Evolutionary conservation across 257 asterid species (phyloP).

Genomic region (Nicotiana noctiflora): DNA sequence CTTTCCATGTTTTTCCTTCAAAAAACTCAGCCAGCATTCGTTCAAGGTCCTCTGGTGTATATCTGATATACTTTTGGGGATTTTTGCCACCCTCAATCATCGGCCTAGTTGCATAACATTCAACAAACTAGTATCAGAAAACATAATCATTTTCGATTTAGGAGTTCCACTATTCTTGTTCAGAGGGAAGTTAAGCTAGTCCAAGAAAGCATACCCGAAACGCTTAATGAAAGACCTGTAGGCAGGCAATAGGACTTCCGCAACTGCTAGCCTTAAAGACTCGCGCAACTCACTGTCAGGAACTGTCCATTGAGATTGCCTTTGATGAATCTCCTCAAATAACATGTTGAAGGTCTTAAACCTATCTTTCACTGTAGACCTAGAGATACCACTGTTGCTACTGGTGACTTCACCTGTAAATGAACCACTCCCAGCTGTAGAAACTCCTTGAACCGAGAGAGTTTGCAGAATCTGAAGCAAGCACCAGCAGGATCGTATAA

Average conservation of each 20-base stretch:
- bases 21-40: conserved; percentile 94
- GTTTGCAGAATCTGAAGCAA: conserved; percentile 77
- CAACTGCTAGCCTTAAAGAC: conserved; percentile 90
- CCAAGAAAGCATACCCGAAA: conserved; percentile 54
- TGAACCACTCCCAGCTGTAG: conserved; percentile 42
- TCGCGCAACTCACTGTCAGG: conserved; percentile 97
- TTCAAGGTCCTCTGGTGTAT: conserved; percentile 82
- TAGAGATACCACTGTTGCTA: conserved; percentile 55
- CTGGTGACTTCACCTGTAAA: conserved; percentile 31
- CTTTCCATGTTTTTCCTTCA: conserved; percentile 88
- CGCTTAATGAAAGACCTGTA: conserved; percentile 80
- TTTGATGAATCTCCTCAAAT: conserved; percentile 94
- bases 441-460: conserved; percentile 62
- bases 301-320: conserved; percentile 98
- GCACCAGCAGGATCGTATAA: not conserved
- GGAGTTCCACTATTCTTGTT: not conserved
- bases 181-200: not conserved
- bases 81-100: conserved; percentile 78
- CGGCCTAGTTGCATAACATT: conserved; percentile 41
- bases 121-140: not conserved
- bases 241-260: conserved; percentile 95
- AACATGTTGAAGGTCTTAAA: conserved; percentile 70
- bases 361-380: conserved; percentile 80
- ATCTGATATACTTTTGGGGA: conserved; percentile 77
- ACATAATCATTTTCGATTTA: not conserved